Percentiles rank a stretch among this genome's conserved stretches.
Evolutionary conservation across 768 basidiomycete genomes (phyloP).

Genomic region (Boletus rex-veris): DNA sequence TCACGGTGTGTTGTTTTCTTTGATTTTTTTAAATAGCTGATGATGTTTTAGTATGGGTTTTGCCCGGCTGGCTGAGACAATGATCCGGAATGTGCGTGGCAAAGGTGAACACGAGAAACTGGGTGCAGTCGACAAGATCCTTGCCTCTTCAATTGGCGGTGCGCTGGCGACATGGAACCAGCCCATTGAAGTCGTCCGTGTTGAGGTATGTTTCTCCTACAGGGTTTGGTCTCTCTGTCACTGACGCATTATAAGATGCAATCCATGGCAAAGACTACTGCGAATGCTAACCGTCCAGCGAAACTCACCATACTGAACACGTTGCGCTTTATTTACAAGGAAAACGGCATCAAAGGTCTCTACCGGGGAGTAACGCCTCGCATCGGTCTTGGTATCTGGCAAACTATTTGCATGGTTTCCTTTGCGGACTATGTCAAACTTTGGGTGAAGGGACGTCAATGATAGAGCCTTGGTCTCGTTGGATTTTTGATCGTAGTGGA

Average conservation of each 20-base stretch:
- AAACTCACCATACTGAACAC: constrained; percentile 93
- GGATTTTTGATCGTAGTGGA: constrained; percentile 19
- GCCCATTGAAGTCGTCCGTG: constrained; percentile 95
- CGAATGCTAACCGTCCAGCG: constrained; percentile 74
- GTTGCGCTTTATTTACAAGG: constrained; percentile 89
- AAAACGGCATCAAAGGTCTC: constrained; percentile 93
- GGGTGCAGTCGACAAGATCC: constrained; percentile 79
- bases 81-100: constrained; percentile 74
- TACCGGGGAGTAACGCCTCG: constrained; percentile 98
- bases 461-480: constrained; percentile 8
- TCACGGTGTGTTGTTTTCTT: constrained; percentile 56
- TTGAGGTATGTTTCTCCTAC: constrained; percentile 58
- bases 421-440: constrained; percentile 94
- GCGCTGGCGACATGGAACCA: constrained; percentile 99
- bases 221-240: background rate
- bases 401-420: constrained; percentile 98
- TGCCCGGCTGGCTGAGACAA: constrained; percentile 83
- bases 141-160: constrained; percentile 86
- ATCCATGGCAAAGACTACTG: constrained; percentile 86
- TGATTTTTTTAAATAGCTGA: constrained; percentile 2
- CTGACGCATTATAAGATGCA: constrained; percentile 71
- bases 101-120: constrained; percentile 74
- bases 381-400: constrained; percentile 94
- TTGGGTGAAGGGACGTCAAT: constrained; percentile 56
- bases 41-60: constrained; percentile 78